These are phyloP conservation scores for Acacia concinna DNA, from an alignment of 331 rosid species.

Conservation along the genomic window DNA sequence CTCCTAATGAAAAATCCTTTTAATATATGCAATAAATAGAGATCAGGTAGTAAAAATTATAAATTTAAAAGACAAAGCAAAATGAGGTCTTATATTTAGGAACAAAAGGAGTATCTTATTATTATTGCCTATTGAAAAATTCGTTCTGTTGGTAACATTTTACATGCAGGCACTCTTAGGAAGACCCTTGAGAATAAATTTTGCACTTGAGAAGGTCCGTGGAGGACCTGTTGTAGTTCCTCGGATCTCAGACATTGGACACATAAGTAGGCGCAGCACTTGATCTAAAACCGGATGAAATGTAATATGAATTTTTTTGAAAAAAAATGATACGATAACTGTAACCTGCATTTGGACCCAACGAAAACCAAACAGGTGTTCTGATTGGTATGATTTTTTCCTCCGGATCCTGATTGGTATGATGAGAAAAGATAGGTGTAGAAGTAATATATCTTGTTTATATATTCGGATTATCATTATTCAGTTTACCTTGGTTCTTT, in stretches of 20 bases:
- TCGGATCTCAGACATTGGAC: conserved; percentile 49
- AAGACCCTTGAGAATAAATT: conserved; percentile 70
- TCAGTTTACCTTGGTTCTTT: no score
- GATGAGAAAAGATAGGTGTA: background rate
- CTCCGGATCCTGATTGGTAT: background rate
- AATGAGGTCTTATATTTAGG: no score
- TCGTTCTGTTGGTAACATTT: conserved; percentile 20
- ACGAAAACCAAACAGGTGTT: background rate
- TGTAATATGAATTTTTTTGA: background rate
- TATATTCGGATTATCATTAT: no score
- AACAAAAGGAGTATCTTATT: background rate
- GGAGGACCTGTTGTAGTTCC: conserved; percentile 76
- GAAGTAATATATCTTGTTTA: no score
- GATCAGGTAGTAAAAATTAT: no score
- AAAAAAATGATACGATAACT: background rate
- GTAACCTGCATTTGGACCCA: background rate
- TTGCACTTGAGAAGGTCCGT: conserved; percentile 67
- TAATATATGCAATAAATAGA: no score
- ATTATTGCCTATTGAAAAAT: background rate
- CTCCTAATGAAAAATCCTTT: no score
- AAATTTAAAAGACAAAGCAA: no score
- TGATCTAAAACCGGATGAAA: background rate
- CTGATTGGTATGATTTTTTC: background rate
- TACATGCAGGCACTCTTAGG: conserved; percentile 73
- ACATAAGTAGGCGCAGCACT: conserved; percentile 15